Conservation (phyloP, 2,329 filamentous ascomycete genomes). For the Hymenoscyphus scutula region DNA sequence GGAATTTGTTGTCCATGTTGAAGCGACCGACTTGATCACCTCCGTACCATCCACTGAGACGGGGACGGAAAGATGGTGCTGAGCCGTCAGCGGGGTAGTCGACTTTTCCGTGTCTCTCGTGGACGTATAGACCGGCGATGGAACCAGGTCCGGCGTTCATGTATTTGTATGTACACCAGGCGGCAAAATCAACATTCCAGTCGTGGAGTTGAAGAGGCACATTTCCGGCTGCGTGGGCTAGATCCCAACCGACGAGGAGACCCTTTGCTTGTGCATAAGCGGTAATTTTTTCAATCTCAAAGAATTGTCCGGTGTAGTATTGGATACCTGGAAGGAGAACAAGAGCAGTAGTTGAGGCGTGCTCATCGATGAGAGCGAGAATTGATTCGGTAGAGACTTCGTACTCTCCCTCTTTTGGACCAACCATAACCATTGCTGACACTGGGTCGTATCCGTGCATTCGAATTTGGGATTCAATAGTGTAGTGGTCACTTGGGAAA, state of each 20-base stretch:
- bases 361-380: conserved; percentile 68
- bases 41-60: conserved; percentile 85
- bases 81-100: conserved; percentile 40
- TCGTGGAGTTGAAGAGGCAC: conserved; percentile 77
- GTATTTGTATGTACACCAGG: conserved; percentile 95
- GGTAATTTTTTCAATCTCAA: conserved; percentile 81
- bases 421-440: conserved; percentile 71
- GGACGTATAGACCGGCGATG: conserved; percentile 79
- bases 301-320: conserved; percentile 87
- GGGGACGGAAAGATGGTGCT: conserved; percentile 55
- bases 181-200: conserved; percentile 89
- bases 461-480: conserved; percentile 75
- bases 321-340: conserved; percentile 84
- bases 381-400: conserved; percentile 70
- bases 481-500: conserved; percentile 87
- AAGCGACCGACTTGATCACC: conserved; percentile 74
- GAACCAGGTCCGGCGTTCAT: conserved; percentile 81
- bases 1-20: conserved; percentile 77
- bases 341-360: conserved; percentile 70
- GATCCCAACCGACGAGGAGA: conserved; percentile 80
- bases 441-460: conserved; percentile 64
- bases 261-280: conserved; percentile 68
- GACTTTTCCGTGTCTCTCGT: conserved; percentile 67
- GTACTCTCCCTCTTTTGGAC: conserved; percentile 56
- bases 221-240: conserved; percentile 84